These are phyloP conservation scores for Phylloporus sp. DNA, from an alignment of 1,284 basidiomycete genomes.

Conservation along the genomic window DNA sequence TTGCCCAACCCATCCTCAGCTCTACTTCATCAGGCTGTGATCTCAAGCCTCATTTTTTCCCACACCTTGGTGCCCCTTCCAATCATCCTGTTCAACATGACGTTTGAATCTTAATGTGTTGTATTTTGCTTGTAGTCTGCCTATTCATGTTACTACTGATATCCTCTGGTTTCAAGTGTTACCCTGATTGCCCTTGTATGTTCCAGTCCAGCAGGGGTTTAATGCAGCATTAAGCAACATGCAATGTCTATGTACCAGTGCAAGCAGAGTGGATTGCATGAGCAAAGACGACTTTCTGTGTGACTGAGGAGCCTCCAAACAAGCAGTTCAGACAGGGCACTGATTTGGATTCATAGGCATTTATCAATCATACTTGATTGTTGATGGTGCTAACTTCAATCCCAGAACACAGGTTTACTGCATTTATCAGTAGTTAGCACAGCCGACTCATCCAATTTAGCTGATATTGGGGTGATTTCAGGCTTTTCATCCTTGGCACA, in stretches of 20 bases:
- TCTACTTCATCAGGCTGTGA: too few species aligned
- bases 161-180: not conserved
- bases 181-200: not conserved
- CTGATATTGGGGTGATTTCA: too few species aligned
- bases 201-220: not conserved
- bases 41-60: too few species aligned
- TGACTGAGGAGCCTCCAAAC: not conserved
- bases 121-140: not conserved
- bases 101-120: too few species aligned
- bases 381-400: not conserved
- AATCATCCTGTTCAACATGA: too few species aligned
- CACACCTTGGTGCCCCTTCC: too few species aligned
- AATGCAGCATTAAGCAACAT: not conserved
- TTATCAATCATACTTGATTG: not conserved
- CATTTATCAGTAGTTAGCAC: not conserved
- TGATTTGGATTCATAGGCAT: not conserved
- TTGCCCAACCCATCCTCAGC: too few species aligned
- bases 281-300: not conserved
- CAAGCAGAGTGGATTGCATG: not conserved
- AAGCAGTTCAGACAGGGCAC: not conserved
- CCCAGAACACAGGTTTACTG: not conserved
- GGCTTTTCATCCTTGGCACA: too few species aligned
- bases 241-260: not conserved
- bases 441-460: too few species aligned
- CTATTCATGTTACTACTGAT: not conserved